These are phyloP conservation scores for Trichoderma cornu-damae DNA, from an alignment of 2,329 filamentous ascomycete species.

Conservation along the genomic window DNA sequence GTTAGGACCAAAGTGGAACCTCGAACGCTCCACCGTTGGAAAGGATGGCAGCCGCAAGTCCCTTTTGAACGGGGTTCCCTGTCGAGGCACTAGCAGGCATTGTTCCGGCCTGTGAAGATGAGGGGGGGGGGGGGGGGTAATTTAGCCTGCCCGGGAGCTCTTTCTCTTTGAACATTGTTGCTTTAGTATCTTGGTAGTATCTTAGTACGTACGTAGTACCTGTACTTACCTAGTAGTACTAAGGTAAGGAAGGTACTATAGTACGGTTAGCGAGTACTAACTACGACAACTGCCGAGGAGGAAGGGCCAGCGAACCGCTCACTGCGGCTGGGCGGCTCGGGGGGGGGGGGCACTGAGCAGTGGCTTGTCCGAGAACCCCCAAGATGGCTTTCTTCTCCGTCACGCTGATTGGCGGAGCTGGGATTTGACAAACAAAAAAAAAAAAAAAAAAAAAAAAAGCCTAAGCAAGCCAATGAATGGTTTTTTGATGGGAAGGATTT, in stretches of 20 bases:
- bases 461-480: neutral
- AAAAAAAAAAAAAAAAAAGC: no score
- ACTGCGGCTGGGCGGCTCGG: neutral
- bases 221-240: no score
- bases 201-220: no score
- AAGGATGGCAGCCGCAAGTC: constrained; percentile 15
- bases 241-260: no score
- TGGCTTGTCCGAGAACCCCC: neutral
- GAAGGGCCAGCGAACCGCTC: no score
- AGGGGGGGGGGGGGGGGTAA: no score
- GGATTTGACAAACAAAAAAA: neutral
- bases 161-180: no score
- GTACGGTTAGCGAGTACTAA: no score
- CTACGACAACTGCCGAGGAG: constrained; percentile 12
- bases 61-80: constrained; percentile 7
- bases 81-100: constrained; percentile 16
- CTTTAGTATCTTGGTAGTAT: no score
- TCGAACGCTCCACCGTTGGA: constrained; percentile 18
- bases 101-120: constrained; percentile 9
- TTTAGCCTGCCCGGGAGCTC: neutral
- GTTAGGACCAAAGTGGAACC: constrained; percentile 19
- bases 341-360: neutral
- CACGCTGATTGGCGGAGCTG: neutral
- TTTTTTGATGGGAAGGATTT: neutral
- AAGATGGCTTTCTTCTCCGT: neutral